These are phyloP conservation scores for Globisporangium paroecandrum DNA, from an alignment of 352 stramenopile species.

Conservation along the genomic window DNA sequence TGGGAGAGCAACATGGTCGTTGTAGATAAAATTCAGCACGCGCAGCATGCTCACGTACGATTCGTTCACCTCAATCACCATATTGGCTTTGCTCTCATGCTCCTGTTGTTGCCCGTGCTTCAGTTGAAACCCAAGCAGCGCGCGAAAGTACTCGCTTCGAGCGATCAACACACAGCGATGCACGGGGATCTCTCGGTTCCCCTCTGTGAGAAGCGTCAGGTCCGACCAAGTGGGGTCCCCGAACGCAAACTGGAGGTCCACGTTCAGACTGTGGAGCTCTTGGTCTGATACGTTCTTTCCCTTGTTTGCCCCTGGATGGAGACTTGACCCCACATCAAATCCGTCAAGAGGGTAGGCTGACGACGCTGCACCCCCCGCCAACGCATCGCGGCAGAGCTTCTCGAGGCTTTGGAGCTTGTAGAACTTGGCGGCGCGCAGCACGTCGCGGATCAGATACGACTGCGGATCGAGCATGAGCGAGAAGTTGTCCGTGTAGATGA, in stretches of 20 bases:
- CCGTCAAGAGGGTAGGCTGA: slow-evolving; percentile 5
- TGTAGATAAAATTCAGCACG: slow-evolving; percentile 77
- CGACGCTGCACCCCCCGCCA: slow-evolving; percentile 16
- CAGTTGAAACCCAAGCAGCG: slow-evolving; percentile 37
- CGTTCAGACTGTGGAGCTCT: slow-evolving; percentile 25
- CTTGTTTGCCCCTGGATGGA: not conserved
- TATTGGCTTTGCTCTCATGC: not conserved
- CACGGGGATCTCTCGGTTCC: slow-evolving; percentile 29
- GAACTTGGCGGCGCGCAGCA: slow-evolving; percentile 42
- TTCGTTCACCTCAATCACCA: slow-evolving; percentile 52
- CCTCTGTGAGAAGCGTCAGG: slow-evolving; percentile 47
- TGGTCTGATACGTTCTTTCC: slow-evolving; percentile 5
- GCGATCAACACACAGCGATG: slow-evolving; percentile 63
- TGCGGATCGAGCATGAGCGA: slow-evolving; percentile 37
- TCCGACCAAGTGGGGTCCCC: slow-evolving; percentile 50
- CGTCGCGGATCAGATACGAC: slow-evolving; percentile 56
- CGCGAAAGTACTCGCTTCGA: slow-evolving; percentile 71
- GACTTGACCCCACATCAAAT: not conserved
- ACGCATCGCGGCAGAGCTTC: slow-evolving; percentile 34
- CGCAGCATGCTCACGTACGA: slow-evolving; percentile 43
- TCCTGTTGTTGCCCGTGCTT: slow-evolving; percentile 4
- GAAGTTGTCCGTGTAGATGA: slow-evolving; percentile 70
- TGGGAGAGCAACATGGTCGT: slow-evolving; percentile 35
- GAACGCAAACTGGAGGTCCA: slow-evolving; percentile 48
- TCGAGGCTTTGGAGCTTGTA: slow-evolving; percentile 42